Evolutionary conservation across 345 rosid genomes (phyloP), one percentile per base, ranked within the genome.

Genomic region (Dovyalis caffra): DNA sequence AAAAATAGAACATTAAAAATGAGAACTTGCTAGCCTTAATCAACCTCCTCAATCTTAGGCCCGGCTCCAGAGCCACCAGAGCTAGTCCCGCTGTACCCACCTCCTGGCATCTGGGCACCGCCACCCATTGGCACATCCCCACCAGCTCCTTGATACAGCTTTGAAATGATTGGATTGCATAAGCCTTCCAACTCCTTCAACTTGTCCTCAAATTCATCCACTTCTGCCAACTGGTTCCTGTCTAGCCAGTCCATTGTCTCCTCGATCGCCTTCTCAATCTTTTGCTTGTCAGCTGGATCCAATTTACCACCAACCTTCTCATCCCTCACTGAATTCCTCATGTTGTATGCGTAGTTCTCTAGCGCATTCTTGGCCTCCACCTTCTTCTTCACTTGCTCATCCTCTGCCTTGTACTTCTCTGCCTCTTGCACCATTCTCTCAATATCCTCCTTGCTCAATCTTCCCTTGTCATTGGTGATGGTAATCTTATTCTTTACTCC

Each of bases 21-120:
- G 43, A 38, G 43, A 8, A 2, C 14, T 38, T 10, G 5, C 20
- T 9, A 8, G 29, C 32, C 28, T 61, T 16, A 75, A 68, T 75
- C 78, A 58, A 75, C 78, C 29, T 75, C 78, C 21, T 75, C 73
- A 75, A 75, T 75, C 37, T 75, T 75, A 14, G 78, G 78, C 11
- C 78, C 78, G 6, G 69, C 62, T 5, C 78, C 78, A 21, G 73
- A 23, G 3, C 76, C 76, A 31, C 69, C 62, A 8, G 66, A 35
- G 67, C 72, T 66, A 11, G 32, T 23, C 8, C 21, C 20, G n/a
- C 66, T 65, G 8, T 66, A 67, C 0, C 68, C 68, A 23, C 67
- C 51, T 5, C 69, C 47, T 0, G 78, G 78, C 73, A 68, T 29
- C 47, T 43, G 47, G 16, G 53, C 68, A 32, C 18, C 73, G 2